Conservation (phyloP, 2,329 filamentous ascomycete genomes). For the Ophiocordyceps sinensis region DNA sequence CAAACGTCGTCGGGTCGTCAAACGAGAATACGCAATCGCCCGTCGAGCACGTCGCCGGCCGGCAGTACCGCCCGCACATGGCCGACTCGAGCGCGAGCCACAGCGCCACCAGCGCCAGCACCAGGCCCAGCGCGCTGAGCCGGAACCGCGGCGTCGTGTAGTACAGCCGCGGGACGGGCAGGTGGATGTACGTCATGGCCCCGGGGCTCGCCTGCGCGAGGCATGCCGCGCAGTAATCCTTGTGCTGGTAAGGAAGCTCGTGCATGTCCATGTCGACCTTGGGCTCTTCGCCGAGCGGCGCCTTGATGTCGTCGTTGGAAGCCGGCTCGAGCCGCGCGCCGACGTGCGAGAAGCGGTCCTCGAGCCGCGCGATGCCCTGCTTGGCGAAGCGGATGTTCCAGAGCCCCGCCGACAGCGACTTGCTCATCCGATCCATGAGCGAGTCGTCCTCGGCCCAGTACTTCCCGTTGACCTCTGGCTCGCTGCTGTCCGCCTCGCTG, state of each 20-base stretch:
- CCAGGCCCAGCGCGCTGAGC: conserved; percentile 32
- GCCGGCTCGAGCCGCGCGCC: conserved; percentile 14
- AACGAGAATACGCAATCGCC: conserved; percentile 38
- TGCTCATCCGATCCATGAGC: conserved; percentile 34
- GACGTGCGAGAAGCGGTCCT: conserved; percentile 31
- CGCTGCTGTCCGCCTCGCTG: conserved; percentile 4
- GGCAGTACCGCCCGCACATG: conserved; percentile 40
- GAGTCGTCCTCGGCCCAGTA: conserved; percentile 14
- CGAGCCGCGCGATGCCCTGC: conserved; percentile 42
- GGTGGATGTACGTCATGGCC: conserved; percentile 20
- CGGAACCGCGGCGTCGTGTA: conserved; percentile 26
- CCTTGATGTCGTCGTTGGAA: not conserved
- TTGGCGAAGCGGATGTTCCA: conserved; percentile 38
- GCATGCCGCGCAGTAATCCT: conserved; percentile 7
- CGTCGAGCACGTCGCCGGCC: conserved; percentile 32
- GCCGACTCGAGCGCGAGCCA: conserved; percentile 41
- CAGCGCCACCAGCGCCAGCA: conserved; percentile 26
- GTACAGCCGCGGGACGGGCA: conserved; percentile 34
- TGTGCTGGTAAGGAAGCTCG: not conserved
- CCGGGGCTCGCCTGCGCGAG: conserved; percentile 2
- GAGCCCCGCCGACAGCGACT: conserved; percentile 34
- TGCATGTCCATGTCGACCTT: too few species aligned
- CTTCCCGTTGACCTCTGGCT: conserved; percentile 1
- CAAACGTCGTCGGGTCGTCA: conserved; percentile 45
- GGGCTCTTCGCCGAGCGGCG: not conserved